Conservation (phyloP, 352 stramenopile genomes). For the Saprolegnia diclina region DNA sequence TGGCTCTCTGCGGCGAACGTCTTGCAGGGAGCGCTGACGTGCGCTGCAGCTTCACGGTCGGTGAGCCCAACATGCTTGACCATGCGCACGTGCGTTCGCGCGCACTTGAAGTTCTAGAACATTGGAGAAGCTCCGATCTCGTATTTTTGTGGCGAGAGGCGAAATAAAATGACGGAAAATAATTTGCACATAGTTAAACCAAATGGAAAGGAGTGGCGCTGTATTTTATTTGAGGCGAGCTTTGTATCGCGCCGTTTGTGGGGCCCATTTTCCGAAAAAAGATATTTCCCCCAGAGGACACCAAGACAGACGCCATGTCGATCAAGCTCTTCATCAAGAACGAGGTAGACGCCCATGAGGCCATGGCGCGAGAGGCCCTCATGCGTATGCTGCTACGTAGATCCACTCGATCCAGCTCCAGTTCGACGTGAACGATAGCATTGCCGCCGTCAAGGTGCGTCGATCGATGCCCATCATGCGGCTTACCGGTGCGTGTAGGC, state of each 20-base stretch:
- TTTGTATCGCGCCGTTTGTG: conserved; percentile 1
- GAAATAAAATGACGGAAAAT: not conserved
- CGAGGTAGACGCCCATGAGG: conserved; percentile 26
- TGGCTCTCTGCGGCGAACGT: too few species aligned
- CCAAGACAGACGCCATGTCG: conserved; percentile 25
- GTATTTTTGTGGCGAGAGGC: not conserved
- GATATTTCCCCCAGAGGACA: not conserved
- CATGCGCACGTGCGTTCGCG: not conserved
- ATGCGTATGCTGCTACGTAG: conserved; percentile 25
- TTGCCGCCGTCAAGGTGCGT: conserved; percentile 68
- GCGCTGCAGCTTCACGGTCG: too few species aligned
- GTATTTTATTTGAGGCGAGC: not conserved
- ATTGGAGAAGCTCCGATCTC: not conserved
- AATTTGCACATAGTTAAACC: not conserved
- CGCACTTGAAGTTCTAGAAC: conserved; percentile 2
- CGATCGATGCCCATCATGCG: not conserved
- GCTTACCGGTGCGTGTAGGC: conserved; percentile 31
- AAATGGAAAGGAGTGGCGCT: not conserved
- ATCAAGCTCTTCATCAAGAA: conserved; percentile 82
- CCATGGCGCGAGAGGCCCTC: not conserved
- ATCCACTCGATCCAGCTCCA: conserved; percentile 57
- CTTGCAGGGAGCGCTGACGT: too few species aligned
- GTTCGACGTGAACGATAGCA: conserved; percentile 58
- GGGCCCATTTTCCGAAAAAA: conserved; percentile 11
- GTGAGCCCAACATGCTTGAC: too few species aligned